A percentile compares a stretch with the other conserved stretches of the same genome.
These are phyloP conservation scores for Agaricus subrufescens DNA, from an alignment of 768 basidiomycete species.

Conservation along the genomic window DNA sequence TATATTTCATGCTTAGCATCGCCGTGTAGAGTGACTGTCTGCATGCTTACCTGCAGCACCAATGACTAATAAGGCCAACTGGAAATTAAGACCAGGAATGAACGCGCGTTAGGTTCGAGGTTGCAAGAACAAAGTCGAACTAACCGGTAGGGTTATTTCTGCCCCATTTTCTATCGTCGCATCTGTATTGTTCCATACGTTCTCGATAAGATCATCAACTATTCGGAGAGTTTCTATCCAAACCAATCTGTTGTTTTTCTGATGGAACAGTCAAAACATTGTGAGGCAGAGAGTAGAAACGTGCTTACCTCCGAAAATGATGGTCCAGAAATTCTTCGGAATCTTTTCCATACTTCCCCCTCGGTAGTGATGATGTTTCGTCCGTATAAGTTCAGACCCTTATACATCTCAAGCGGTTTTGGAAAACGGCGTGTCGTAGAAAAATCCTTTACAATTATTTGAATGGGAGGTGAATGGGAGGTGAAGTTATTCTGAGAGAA, in stretches of 20 bases:
- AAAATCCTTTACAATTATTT: slow-evolving; percentile 36
- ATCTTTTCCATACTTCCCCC: slow-evolving; percentile 61
- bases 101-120: neutral
- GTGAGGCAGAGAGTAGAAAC: neutral
- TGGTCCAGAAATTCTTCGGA: slow-evolving; percentile 58
- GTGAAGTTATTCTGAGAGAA: neutral
- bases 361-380: slow-evolving; percentile 62
- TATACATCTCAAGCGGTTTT: slow-evolving; percentile 48
- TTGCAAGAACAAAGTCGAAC: slow-evolving; percentile 6
- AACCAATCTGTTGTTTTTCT: slow-evolving; percentile 45
- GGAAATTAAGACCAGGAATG: neutral
- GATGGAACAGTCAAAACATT: neutral
- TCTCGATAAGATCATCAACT: slow-evolving; percentile 37
- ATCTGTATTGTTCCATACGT: slow-evolving; percentile 42
- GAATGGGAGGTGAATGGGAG: neutral
- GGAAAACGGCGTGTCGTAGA: slow-evolving; percentile 48
- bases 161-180: slow-evolving; percentile 38
- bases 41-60: slow-evolving; percentile 40
- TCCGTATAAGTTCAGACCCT: slow-evolving; percentile 45
- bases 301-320: slow-evolving; percentile 55
- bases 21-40: neutral
- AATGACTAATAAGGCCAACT: slow-evolving; percentile 56
- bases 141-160: slow-evolving; percentile 50
- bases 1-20: neutral
- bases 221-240: slow-evolving; percentile 43